A percentile compares a stretch with the other conserved stretches of the same genome.
These are phyloP conservation scores for Cydonia oblonga DNA, from an alignment of 331 rosid species.

Conservation along the genomic window DNA sequence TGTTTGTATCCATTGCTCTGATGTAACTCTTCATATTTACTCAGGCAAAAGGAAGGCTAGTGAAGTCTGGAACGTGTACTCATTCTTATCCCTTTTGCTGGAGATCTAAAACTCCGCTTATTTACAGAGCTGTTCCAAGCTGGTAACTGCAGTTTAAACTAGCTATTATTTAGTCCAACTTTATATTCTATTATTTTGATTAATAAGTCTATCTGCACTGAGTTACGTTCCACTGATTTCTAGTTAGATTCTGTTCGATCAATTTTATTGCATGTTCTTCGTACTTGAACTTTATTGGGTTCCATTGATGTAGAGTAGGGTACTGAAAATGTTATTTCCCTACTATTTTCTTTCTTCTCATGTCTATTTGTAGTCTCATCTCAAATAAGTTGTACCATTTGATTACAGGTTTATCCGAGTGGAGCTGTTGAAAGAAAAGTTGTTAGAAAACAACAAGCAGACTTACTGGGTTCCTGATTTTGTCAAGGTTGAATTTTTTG, in stretches of 20 bases:
- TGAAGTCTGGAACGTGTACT: conserved; percentile 59
- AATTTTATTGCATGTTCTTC: not conserved
- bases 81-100: conserved; percentile 92
- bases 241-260: not conserved
- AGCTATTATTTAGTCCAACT: not conserved
- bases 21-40: conserved; percentile 17
- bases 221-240: not conserved
- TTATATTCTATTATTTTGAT: not conserved
- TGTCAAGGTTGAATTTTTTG: conserved; percentile 49
- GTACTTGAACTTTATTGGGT: no score
- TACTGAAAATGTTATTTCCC: not conserved
- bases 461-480: conserved; percentile 98
- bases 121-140: conserved; percentile 95
- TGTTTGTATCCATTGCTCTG: not conserved
- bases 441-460: conserved; percentile 75
- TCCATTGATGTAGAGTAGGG: not conserved
- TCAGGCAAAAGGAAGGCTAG: conserved; percentile 81
- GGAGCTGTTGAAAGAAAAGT: conserved; percentile 65
- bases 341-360: not conserved
- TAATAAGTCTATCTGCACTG: conserved; percentile 1
- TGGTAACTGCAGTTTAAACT: conserved; percentile 41
- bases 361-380: not conserved
- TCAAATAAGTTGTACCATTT: not conserved
- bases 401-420: conserved; percentile 75
- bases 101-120: conserved; percentile 91